Evolutionary conservation across 805 yeast genomes (phyloP).

Genomic region (Kodamaea kakaduensis): DNA sequence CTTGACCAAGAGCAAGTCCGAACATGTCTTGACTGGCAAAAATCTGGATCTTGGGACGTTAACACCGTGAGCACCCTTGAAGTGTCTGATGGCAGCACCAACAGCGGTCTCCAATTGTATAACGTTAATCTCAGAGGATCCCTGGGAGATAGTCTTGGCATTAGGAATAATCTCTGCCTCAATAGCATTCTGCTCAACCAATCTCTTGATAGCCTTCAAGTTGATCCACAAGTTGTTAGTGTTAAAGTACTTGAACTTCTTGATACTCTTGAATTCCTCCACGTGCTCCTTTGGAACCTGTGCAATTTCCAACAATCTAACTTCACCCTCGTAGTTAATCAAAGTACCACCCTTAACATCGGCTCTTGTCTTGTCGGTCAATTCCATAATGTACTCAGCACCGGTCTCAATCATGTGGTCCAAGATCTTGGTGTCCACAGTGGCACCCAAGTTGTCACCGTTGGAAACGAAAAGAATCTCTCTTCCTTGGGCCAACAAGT

Average conservation of each 20-base stretch:
- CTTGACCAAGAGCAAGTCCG: conserved; percentile 90
- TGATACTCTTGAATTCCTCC: conserved; percentile 96
- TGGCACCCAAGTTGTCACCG: conserved; percentile 98
- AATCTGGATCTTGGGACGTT: conserved; percentile 97
- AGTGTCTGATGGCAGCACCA: conserved; percentile 98
- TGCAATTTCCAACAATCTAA: conserved; percentile 91
- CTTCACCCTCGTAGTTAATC: conserved; percentile 92
- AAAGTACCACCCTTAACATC: conserved; percentile 99
- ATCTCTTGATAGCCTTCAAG: conserved; percentile 87
- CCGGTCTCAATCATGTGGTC: conserved; percentile 89
- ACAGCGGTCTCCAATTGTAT: conserved; percentile 97
- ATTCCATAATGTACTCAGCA: conserved; percentile 96
- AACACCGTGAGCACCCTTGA: conserved; percentile 93
- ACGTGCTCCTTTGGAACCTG: conserved; percentile 98
- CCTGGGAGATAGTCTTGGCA: conserved; percentile 74
- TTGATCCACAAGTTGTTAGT: conserved; percentile 98
- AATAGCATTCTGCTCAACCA: conserved; percentile 78
- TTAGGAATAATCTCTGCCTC: conserved; percentile 95
- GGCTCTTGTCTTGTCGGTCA: conserved; percentile 97
- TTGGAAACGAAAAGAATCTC: conserved; percentile 93
- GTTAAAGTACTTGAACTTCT: conserved; percentile 96
- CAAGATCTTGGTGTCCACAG: conserved; percentile 86
- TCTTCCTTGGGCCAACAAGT: conserved; percentile 86
- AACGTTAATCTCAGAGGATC: conserved; percentile 75
- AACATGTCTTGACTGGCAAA: conserved; percentile 96